Base-by-base conservation (phyloP, 1,139 yeast species). In the Barnettozyma hawaiiensis region DNA sequence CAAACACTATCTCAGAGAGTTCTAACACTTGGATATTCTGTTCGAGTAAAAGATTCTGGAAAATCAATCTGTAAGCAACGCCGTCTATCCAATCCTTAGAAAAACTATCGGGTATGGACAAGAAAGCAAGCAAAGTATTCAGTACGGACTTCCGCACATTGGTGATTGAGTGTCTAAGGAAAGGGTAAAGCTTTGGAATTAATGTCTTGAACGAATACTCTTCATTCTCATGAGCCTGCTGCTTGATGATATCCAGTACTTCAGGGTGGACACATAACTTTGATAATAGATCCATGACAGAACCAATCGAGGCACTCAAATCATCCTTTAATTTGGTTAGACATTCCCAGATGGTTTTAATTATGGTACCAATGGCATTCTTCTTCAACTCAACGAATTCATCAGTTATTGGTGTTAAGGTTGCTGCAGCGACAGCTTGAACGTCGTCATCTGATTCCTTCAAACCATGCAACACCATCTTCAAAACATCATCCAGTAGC, bases 371-470 rank as follows among this genome's bases (percentile, higher is more conserved):
- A 14, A 90, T 79, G 5, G 79, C 69, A 31, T 73, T 71, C 21
- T 78, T 68, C 42, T 83, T 76, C 34, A 84, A 68, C 27, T 74
- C 67, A 16, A 92, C 94, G 62, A 92, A 85, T 52, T 87, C 89
- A 16, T 75, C 72, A 1, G 96, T 92, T 41, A 92, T 86, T 3
- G 98, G 98, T 0, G 94, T 72, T 47, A 94, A 69, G 1, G 96
- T 87, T 7, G 96, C 85, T 1, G 98, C 98, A 18, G 96, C 90
- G 39, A 92, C 96, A 12, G 97, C 89, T 62, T 94, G 97, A 20
- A 94, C 97, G 61, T 94, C 99, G 62, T 92, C 98, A 55, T 90
- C 96, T 47, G 80, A 75, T 58, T 85, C 90, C 49, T 77, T 73
- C 40, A 94, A 67, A 3, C 97, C 96, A 63, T 85, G 89, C 36